Percentiles rank a stretch among this genome's conserved stretches.
phyloP scores from a whole-genome alignment of 106 monocot genomes.

The Phalaenopsis aphrodite region DNA sequence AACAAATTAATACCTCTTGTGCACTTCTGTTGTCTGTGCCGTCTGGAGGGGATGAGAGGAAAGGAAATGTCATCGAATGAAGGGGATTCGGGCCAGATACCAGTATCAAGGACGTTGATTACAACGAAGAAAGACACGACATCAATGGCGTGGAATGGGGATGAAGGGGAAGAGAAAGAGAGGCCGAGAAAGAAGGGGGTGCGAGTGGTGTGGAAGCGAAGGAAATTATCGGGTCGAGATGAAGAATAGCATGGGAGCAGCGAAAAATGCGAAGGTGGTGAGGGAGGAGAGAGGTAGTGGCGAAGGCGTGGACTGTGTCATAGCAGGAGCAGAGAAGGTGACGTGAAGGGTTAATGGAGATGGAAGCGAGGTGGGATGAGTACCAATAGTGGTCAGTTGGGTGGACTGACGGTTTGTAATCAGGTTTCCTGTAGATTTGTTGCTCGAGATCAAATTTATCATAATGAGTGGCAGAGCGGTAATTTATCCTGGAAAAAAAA shows the following conservation, averaged over 20 bases:
- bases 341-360: conserved; percentile 35
- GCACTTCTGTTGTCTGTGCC: conserved; percentile 13
- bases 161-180: not conserved
- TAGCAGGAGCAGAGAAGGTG: conserved; percentile 42
- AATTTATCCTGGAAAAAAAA: too few species aligned
- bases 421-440: conserved; percentile 28
- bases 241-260: conserved; percentile 20
- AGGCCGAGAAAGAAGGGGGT: conserved; percentile 29
- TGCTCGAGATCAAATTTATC: not conserved
- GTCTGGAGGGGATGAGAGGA: conserved; percentile 18
- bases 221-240: conserved; percentile 23
- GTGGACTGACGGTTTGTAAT: conserved; percentile 24
- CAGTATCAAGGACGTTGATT: conserved; percentile 53
- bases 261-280: conserved; percentile 21
- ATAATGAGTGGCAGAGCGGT: not conserved
- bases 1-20: too few species aligned
- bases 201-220: conserved; percentile 34
- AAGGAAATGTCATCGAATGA: conserved; percentile 39
- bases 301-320: conserved; percentile 21
- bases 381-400: conserved; percentile 28
- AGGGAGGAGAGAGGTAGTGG: conserved; percentile 18
- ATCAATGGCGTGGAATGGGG: conserved; percentile 1
- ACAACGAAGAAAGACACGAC: conserved; percentile 19
- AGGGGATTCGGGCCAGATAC: conserved; percentile 43
- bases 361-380: conserved; percentile 36